Conservation (phyloP, 179 eudicot species). For the Silene noctiflora region DNA sequence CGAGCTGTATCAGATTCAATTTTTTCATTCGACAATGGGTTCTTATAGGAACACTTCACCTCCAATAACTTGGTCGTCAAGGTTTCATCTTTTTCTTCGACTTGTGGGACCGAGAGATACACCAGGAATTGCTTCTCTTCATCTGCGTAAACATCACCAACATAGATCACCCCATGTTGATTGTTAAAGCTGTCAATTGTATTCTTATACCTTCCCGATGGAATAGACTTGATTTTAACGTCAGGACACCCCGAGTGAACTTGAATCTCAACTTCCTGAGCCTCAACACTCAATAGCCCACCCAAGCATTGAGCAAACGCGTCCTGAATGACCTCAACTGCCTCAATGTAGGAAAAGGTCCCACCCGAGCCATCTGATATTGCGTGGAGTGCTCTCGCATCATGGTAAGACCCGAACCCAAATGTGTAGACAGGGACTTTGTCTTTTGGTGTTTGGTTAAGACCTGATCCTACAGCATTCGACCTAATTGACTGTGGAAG, state of each 20-base stretch:
- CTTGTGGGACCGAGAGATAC: slow-evolving; percentile 35
- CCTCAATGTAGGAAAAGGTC: slow-evolving; percentile 51
- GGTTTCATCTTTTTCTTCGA: slow-evolving; percentile 7
- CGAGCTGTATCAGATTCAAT: slow-evolving; percentile 20
- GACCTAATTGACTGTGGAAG: slow-evolving; percentile 7
- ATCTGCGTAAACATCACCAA: slow-evolving; percentile 55
- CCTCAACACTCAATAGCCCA: slow-evolving; percentile 58
- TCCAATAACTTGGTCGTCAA: slow-evolving; percentile 32
- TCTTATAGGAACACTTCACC: slow-evolving; percentile 37
- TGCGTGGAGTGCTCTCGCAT: slow-evolving; percentile 44
- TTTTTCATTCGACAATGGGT: slow-evolving; percentile 25
- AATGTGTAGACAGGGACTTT: slow-evolving; percentile 35
- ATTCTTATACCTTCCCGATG: slow-evolving; percentile 42
- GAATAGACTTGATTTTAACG: slow-evolving; percentile 33
- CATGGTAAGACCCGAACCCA: slow-evolving; percentile 57
- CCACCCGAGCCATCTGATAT: slow-evolving; percentile 56
- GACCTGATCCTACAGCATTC: not conserved
- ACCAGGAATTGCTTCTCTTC: slow-evolving; percentile 54
- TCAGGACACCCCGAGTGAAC: slow-evolving; percentile 30
- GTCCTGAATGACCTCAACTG: slow-evolving; percentile 47
- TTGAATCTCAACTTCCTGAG: slow-evolving; percentile 38
- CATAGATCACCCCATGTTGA: slow-evolving; percentile 27
- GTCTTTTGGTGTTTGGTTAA: not conserved
- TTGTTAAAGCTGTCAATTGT: slow-evolving; percentile 15
- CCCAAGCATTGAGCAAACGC: slow-evolving; percentile 66